Evolutionary conservation across 2,329 filamentous ascomycete species (phyloP), one percentile per base, ranked within the genome.

Genomic region (Sodiomyces alkalinus): DNA sequence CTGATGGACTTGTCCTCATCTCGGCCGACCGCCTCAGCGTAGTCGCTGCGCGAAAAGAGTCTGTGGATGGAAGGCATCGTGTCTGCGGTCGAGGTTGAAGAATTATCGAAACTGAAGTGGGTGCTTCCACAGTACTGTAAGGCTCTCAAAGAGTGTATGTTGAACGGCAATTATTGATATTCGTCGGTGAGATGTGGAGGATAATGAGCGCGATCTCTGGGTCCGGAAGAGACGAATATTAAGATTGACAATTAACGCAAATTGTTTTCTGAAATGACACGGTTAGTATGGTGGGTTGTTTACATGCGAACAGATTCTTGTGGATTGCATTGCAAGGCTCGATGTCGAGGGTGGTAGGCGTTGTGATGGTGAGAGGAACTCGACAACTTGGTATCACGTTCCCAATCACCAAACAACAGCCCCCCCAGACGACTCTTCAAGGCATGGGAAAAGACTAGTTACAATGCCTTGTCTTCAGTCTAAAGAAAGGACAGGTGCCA

Each of bases 1-100:
- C 21, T 21, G 16, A 7, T 25, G 23, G 23, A 9, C 14, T 48
- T 48, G 34, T 56, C 44, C 34, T 54, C 55, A 41, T 53, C 42
- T 35, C 42, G 40, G 31, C 46, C 42, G 37, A 54, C 45, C 46
- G 29, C 20, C 32, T 34, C 51, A 41, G 64, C 56, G 39, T 76
- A 42, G 33, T 47, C 41, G 49, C 51, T 47, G 36, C 58, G 54
- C 41, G 53, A 43, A 29, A 55, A 32, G 34, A 58, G 36, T 29
- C 41, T 47, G 34, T 44, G 49, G 40, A 58, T 46, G 26, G 52
- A 48, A 40, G 50, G 48, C 54, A 58, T 57, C 27, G 29, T 42
- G 32, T 19, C 12, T 15, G 28, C 21, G 12, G 22, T 14, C n/a
- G 18, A 17, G 15, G 15, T 18, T 29, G 13, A 19, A 17, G 15